These are phyloP conservation scores for Fraxinus dipetala DNA, from an alignment of 305 asterid species.

Conservation along the genomic window DNA sequence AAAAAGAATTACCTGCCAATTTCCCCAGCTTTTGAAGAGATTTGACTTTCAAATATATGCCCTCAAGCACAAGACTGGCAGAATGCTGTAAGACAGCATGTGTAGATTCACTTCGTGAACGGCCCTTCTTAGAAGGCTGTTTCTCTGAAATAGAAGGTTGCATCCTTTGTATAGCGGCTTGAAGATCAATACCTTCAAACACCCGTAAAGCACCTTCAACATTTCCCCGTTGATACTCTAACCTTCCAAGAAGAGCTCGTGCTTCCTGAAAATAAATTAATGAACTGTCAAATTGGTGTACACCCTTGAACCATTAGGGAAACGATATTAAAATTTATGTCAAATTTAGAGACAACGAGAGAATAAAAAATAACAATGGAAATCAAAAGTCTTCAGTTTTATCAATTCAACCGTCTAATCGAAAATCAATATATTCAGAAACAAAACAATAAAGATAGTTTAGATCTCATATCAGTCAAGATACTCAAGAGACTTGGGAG, in stretches of 20 bases:
- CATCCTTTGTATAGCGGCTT: constrained; percentile 84
- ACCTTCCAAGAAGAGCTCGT: constrained; percentile 94
- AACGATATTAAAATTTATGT: constrained; percentile 27
- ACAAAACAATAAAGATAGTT: constrained; percentile 6
- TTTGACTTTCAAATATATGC: constrained; percentile 86
- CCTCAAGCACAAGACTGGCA: constrained; percentile 90
- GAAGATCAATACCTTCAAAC: constrained; percentile 94
- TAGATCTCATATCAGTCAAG: constrained; percentile 1
- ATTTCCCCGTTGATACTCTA: constrained; percentile 97
- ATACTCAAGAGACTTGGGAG: constrained; percentile 5
- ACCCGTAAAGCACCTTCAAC: constrained; percentile 93
- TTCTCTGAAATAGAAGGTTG: constrained; percentile 60
- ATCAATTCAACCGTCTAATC: constrained; percentile 1
- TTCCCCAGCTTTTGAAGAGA: constrained; percentile 94
- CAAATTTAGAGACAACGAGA: constrained; percentile 15
- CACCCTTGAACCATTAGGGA: constrained; percentile 30
- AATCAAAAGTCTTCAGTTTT: background rate
- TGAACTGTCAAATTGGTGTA: constrained; percentile 30
- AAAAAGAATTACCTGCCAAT: constrained; percentile 50
- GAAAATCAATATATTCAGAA: constrained; percentile 3
- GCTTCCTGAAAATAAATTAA: constrained; percentile 75
- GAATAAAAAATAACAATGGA: constrained; percentile 12
- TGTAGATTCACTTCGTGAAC: constrained; percentile 57
- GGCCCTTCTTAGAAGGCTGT: constrained; percentile 66
- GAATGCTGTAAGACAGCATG: constrained; percentile 72